Evolutionary conservation across 2,329 filamentous ascomycete genomes (phyloP).

Genomic region (Xenosphaeropsis pyriputrescens): DNA sequence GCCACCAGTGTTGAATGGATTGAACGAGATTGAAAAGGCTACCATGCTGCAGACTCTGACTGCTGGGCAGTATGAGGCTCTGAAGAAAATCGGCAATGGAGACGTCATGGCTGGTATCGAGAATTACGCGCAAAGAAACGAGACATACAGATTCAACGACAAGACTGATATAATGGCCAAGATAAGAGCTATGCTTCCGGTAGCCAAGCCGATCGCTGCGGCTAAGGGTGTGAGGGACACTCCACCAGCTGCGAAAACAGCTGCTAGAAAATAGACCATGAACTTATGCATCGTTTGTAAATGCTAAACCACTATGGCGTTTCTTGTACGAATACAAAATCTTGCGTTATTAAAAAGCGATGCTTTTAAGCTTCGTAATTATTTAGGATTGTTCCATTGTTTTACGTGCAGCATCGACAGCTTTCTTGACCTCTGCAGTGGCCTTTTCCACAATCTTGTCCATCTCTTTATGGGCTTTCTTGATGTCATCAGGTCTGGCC

Average conservation of each 20-base stretch:
- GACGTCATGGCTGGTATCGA: slow-evolving; percentile 11
- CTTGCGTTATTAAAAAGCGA: too few species aligned
- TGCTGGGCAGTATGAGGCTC: slow-evolving; percentile 14
- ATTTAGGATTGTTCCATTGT: slow-evolving; percentile 16
- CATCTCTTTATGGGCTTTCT: slow-evolving; percentile 22
- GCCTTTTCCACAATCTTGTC: slow-evolving; percentile 21
- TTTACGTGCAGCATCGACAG: slow-evolving; percentile 21
- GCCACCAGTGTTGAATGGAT: neutral
- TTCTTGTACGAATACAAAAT: too few species aligned
- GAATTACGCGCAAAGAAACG: slow-evolving; percentile 13
- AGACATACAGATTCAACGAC: slow-evolving; percentile 16
- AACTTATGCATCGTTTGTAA: neutral
- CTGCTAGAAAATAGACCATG: neutral
- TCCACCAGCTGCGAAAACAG: neutral
- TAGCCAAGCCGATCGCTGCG: slow-evolving; percentile 1
- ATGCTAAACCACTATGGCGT: too few species aligned
- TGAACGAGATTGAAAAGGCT: slow-evolving; percentile 2
- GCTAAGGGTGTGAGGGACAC: neutral
- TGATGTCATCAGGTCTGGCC: slow-evolving; percentile 21
- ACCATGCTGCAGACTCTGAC: slow-evolving; percentile 9
- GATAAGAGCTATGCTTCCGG: slow-evolving; percentile 12
- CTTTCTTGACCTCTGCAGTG: slow-evolving; percentile 17
- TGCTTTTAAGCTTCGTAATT: too few species aligned
- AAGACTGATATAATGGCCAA: slow-evolving; percentile 13
- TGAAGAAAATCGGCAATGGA: slow-evolving; percentile 4